These are phyloP conservation scores for Silene uniflora DNA, from an alignment of 148 eudicot genomes.

Conservation along the genomic window DNA sequence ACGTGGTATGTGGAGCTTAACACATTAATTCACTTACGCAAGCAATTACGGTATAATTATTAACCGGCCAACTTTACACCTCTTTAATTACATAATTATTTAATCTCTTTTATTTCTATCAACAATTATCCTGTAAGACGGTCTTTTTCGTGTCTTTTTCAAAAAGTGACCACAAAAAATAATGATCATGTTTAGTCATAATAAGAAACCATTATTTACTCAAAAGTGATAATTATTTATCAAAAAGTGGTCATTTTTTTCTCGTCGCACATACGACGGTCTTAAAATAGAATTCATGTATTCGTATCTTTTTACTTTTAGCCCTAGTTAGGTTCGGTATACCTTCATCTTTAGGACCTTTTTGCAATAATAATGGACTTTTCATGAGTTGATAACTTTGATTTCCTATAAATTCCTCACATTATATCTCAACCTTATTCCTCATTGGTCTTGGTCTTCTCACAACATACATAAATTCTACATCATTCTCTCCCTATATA, in stretches of 20 bases:
- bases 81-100: neutral
- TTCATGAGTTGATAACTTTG: conserved; percentile 5
- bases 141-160: too few species aligned
- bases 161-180: too few species aligned
- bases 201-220: too few species aligned
- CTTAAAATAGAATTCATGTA: too few species aligned
- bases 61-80: conserved; percentile 21
- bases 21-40: conserved; percentile 13
- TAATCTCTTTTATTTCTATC: neutral
- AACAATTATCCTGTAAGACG: too few species aligned
- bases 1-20: conserved; percentile 10
- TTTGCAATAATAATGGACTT: conserved; percentile 10
- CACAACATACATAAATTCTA: neutral
- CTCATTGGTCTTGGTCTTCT: conserved; percentile 14
- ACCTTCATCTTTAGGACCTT: neutral
- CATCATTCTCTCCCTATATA: conserved; percentile 1
- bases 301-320: neutral
- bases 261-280: too few species aligned
- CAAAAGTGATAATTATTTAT: too few species aligned
- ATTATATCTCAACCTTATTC: neutral
- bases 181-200: too few species aligned
- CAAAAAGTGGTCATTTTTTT: too few species aligned
- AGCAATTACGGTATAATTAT: conserved; percentile 29
- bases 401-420: conserved; percentile 19
- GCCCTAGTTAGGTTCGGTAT: neutral